phyloP scores from a whole-genome alignment of 2,329 filamentous ascomycete species.

The Chaetoscypha palmicola region DNA sequence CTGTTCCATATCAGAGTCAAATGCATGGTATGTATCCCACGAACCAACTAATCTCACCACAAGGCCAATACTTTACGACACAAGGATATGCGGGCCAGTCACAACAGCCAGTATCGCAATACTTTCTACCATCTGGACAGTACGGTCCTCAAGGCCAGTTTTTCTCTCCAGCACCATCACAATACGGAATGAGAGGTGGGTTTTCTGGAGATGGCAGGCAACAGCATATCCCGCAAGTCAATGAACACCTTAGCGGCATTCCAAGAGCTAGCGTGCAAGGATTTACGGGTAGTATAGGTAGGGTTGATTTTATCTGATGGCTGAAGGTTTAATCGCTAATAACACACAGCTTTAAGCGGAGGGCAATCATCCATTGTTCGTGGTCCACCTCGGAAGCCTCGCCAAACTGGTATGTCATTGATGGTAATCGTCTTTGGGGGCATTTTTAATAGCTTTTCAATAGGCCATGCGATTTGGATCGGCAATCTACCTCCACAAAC shows the following conservation, averaged over 20 bases:
- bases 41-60: conserved; percentile 13
- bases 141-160: conserved; percentile 22
- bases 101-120: conserved; percentile 20
- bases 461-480: conserved; percentile 90
- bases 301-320: conserved; percentile 6
- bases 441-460: conserved; percentile 32
- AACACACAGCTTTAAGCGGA: conserved; percentile 28
- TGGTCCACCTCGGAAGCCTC: conserved; percentile 49
- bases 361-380: conserved; percentile 40
- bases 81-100: conserved; percentile 21
- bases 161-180: conserved; percentile 14
- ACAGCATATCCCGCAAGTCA: conserved; percentile 14
- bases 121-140: conserved; percentile 21
- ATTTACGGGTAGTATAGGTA: conserved; percentile 25
- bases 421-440: conserved; percentile 2
- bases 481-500: conserved; percentile 86
- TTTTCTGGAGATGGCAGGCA: conserved; percentile 20
- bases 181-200: conserved; percentile 16
- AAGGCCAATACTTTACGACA: conserved; percentile 23
- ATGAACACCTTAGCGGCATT: conserved; percentile 5
- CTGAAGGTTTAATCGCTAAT: not conserved
- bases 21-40: conserved; percentile 23
- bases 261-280: conserved; percentile 8
- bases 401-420: conserved; percentile 50
- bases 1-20: conserved; percentile 23